These are phyloP conservation scores for Theileria parva DNA, from an alignment of 169 alveolate genomes.

Conservation along the genomic window DNA sequence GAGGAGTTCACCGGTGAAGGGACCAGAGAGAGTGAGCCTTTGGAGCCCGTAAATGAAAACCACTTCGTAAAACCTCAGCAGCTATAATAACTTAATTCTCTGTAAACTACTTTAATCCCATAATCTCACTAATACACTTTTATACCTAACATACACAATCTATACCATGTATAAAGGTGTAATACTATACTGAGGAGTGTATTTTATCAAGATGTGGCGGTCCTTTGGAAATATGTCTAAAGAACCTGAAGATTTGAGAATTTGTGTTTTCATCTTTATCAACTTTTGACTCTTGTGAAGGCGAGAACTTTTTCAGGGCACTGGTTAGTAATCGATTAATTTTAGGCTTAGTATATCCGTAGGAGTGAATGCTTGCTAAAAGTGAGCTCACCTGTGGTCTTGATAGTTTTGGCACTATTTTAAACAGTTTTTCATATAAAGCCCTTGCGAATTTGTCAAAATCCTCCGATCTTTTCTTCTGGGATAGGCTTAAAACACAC, in stretches of 20 bases:
- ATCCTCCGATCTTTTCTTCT: not conserved
- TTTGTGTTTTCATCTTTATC: not conserved
- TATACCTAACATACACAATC: no score
- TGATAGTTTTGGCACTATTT: slow-evolving; percentile 10
- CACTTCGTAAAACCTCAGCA: slow-evolving; percentile 1
- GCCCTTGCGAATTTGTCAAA: slow-evolving; percentile 7
- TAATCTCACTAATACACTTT: no score
- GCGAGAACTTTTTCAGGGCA: not conserved
- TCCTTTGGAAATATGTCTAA: slow-evolving; percentile 23
- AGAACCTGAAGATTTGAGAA: slow-evolving; percentile 2
- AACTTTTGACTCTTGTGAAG: not conserved
- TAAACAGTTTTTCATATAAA: slow-evolving; percentile 18
- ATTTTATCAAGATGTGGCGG: slow-evolving; percentile 25
- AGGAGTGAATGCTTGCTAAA: not conserved
- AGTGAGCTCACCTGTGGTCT: not conserved
- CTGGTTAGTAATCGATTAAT: slow-evolving; percentile 14
- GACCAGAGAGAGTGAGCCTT: slow-evolving; percentile 3
- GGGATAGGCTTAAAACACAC: slow-evolving; percentile 11
- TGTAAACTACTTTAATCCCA: no score
- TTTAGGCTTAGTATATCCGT: slow-evolving; percentile 40
- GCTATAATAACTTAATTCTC: not conserved
- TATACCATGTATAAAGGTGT: no score
- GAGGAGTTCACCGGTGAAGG: slow-evolving; percentile 33
- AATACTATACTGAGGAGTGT: not conserved
- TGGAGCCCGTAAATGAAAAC: not conserved